These are phyloP conservation scores for Exophiala sp. DNA, from an alignment of 2,329 filamentous ascomycete species.

Conservation along the genomic window DNA sequence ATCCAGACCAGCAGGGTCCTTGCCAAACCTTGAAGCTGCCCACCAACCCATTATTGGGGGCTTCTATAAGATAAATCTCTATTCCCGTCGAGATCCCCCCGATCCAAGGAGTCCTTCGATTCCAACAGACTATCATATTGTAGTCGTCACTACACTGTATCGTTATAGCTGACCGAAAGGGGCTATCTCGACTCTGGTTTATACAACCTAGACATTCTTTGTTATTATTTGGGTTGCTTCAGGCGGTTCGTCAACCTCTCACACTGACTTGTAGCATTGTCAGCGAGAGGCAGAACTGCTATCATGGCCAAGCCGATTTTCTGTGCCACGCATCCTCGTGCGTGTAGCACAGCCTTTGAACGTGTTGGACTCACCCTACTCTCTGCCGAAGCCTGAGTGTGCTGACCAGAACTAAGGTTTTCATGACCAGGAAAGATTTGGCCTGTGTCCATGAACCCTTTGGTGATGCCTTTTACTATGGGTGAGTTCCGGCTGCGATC, in stretches of 20 bases:
- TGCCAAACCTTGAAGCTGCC: not conserved
- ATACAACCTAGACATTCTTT: conserved; percentile 21
- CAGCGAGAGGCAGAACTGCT: conserved; percentile 5
- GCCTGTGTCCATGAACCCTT: conserved; percentile 91
- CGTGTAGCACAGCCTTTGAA: conserved; percentile 96
- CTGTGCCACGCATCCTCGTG: conserved; percentile 85
- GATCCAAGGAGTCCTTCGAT: not conserved
- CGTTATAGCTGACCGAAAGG: conserved; percentile 19
- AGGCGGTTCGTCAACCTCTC: conserved; percentile 3
- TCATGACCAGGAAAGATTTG: conserved; percentile 87
- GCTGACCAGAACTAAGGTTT: conserved; percentile 58
- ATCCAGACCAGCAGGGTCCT: not conserved
- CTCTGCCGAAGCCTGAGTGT: not conserved
- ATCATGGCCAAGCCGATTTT: conserved; percentile 66
- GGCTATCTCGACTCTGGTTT: conserved; percentile 14
- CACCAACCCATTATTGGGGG: not conserved
- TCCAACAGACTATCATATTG: conserved; percentile 5
- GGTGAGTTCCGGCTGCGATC: conserved; percentile 16
- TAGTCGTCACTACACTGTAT: conserved; percentile 1
- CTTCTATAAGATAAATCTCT: not conserved
- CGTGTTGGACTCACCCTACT: conserved; percentile 49
- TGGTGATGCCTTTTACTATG: conserved; percentile 86
- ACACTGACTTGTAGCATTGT: conserved; percentile 25
- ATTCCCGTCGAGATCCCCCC: not conserved
- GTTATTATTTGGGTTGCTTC: conserved; percentile 6